Evolutionary conservation across 352 stramenopile species (phyloP), one percentile per base, ranked within the genome.

Genomic region (Globisporangium megalacanthum): DNA sequence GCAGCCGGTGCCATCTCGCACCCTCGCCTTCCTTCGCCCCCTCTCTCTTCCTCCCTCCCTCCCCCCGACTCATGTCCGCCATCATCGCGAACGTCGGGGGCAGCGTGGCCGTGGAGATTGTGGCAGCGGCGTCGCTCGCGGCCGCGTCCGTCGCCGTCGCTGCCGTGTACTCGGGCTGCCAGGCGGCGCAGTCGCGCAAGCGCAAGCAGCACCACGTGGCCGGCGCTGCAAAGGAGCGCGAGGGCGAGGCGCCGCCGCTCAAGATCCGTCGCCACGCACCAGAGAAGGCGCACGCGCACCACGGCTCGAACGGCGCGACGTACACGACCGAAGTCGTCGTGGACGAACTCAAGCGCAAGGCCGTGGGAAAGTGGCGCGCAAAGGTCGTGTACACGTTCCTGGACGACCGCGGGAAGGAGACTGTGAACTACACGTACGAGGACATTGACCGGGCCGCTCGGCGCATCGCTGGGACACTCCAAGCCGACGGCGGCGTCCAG

Each of bases 381-480:
- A 79, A 85, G 58, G 70, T 91, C 56, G 75, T 89, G 58, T 93
- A 91, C 76, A 89, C 80, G 31, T 91, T 91, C 59, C 53, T 93
- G 55, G 80, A 93, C 71, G 83, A 91, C 60, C 33, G 59, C 22
- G 83, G 83, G 10, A 73, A 79, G 19, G 83, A 93, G 60, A 66
- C 39, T 0, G 69, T 85, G 47, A 88, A 83, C 66, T 76, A 89
- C 53, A 83, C 80, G 66, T 81, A 87, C 54, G 68, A 80, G 19
- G 78, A 93, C 22, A 66, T 93, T 25, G 80, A 93, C 61, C 54
- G 47, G 17, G 76, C 72, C 0, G 82, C 82, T n/a, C 69, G 79
- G 6, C 73, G 74, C 48, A 76, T 92, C 31, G 82, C 82, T 3
- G 77, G 73, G 11, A 73, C 70, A 20, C 62, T 92, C 35, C 77